Evolutionary conservation across 345 rosid genomes (phyloP), one percentile per base, ranked within the genome.

Genomic region (Psidium friedrichsthalianum): DNA sequence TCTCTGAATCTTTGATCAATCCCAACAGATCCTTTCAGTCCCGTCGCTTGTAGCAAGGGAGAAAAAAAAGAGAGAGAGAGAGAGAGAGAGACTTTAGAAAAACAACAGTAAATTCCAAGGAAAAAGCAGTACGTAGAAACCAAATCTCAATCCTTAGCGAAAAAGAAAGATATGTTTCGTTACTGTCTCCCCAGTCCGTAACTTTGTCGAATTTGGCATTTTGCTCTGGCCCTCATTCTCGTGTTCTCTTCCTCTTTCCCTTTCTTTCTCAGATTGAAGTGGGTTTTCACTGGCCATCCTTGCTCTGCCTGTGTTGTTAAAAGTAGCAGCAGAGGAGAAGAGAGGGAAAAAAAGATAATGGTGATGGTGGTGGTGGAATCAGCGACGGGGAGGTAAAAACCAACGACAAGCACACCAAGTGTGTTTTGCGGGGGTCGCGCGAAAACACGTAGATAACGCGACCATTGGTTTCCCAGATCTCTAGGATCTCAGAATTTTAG

Each of bases 401-500:
- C 64, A 82, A 47, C 74, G 52, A 83, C 87, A 81, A 84, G 85
- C 86, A 86, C 88, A 29, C 88, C 24, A 18, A 32, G 64, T 85
- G 87, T 89, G 91, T 89, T 89, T 90, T 91, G 92, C 86, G 86
- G 89, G 94, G 94, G 89, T 93, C 86, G 78, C 74, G 86, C 88
- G 76, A 82, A 86, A 82, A 81, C 83, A 86, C 85, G 74, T 85
- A 87, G 85, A 84, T 86, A 86, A 85, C 49, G 55, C 84, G 76
- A 76, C 76, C 54, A 32, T 80, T 36, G 24, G 47, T 83, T 91
- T 93, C 91, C 85, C 98, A 95, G 98, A 97, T 97, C 99, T 95
- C 98, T 89, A 94, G 95, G 93, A 91, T 93, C 94, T 93, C 93
- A 90, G 92, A 92, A 92, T 92, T 94, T 90, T 91, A 87, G 89